phyloP scores from a whole-genome alignment of 257 asterid genomes.

The Avicennia marina region DNA sequence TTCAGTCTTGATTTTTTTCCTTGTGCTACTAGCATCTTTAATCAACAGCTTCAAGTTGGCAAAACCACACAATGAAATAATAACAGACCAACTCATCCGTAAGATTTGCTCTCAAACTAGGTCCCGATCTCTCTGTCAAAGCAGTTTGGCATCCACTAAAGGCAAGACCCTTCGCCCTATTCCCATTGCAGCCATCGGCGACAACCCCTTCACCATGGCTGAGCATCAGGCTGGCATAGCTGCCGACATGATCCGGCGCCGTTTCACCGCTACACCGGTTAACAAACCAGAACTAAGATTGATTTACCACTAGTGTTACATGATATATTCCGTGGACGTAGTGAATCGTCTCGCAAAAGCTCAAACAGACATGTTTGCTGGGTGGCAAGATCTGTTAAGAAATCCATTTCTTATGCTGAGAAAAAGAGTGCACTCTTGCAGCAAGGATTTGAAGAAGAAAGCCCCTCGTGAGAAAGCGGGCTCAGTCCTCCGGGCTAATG shows the following conservation, averaged over 20 bases:
- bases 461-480: neutral
- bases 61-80: neutral
- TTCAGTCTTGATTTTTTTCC: neutral
- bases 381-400: neutral
- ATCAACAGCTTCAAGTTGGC: neutral
- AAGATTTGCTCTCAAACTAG: neutral
- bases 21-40: neutral
- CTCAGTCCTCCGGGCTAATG: neutral
- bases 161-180: neutral
- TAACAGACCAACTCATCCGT: neutral
- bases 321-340: neutral
- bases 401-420: neutral
- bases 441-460: neutral
- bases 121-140: neutral
- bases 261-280: neutral
- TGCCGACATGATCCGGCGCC: neutral
- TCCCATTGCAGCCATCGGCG: neutral
- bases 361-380: neutral
- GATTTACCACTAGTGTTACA: neutral
- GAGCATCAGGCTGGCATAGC: neutral
- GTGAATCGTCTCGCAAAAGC: neutral
- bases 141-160: neutral
- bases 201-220: neutral
- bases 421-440: neutral
- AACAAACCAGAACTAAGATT: neutral